These are phyloP conservation scores for Cryoendolithus antarcticus DNA, from an alignment of 2,329 filamentous ascomycete species.

Conservation along the genomic window DNA sequence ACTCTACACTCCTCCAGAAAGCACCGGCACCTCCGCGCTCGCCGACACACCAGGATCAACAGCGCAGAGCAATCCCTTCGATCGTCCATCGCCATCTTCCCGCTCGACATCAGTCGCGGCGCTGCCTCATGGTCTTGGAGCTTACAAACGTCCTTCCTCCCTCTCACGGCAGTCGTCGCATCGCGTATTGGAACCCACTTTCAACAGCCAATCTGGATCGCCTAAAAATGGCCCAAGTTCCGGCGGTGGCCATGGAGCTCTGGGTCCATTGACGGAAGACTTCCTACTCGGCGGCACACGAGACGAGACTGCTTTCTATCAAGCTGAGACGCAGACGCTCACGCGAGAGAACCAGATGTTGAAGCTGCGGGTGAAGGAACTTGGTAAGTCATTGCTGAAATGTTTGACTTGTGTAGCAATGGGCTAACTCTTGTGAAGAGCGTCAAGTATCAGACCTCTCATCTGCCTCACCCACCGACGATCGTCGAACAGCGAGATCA, in stretches of 20 bases:
- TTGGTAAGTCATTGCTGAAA: constrained; percentile 37
- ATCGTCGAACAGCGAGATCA: too few relatives aligned
- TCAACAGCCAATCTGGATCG: constrained; percentile 28
- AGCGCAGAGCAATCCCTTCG: constrained; percentile 25
- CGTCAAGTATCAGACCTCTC: too few relatives aligned
- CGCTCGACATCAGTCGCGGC: constrained; percentile 10
- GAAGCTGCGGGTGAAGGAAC: constrained; percentile 57
- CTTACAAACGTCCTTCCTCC: constrained; percentile 19
- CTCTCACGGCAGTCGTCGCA: constrained; percentile 33
- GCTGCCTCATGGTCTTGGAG: constrained; percentile 7
- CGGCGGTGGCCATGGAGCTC: constrained; percentile 24
- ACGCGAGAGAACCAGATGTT: constrained; percentile 75
- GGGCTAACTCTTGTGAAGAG: too few relatives aligned
- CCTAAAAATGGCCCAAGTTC: too few relatives aligned
- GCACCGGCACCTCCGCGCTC: constrained; percentile 20
- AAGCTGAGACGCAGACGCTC: constrained; percentile 68
- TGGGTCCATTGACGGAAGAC: constrained; percentile 35
- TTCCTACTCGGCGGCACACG: constrained; percentile 47
- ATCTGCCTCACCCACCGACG: too few relatives aligned
- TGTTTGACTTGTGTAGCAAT: too few relatives aligned
- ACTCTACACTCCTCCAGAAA: constrained; percentile 7
- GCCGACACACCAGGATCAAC: constrained; percentile 23
- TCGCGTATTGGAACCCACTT: constrained; percentile 16
- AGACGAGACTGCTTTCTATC: constrained; percentile 68
- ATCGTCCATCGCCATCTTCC: constrained; percentile 31